phyloP scores from a whole-genome alignment of 345 rosid genomes.

The thale cress (Arabidopsis thaliana) region TAIR10.1 NC_003071.7:14566001-14566500 shows the following conservation, averaged over 20 bases:
- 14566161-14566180: background rate
- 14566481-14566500: too few relatives aligned
- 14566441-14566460: too few relatives aligned
- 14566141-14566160: too few relatives aligned
- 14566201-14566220: background rate
- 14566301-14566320: too few relatives aligned
- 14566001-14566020: background rate
- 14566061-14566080: background rate
- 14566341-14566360: too few relatives aligned
- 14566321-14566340: too few relatives aligned
- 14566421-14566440: too few relatives aligned
- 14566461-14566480: too few relatives aligned
- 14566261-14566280: background rate
- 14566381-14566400: too few relatives aligned
- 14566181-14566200: background rate
- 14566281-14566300: background rate
- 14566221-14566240: background rate
- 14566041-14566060: background rate
- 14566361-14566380: too few relatives aligned
- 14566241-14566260: background rate
- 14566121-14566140: background rate
- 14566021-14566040: slow-evolving; percentile 1
- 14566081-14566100: background rate
- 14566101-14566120: background rate
- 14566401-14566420: too few relatives aligned